Evolutionary conservation across 306 rosid species (phyloP).

Genomic region (Vigna nakashimae): DNA sequence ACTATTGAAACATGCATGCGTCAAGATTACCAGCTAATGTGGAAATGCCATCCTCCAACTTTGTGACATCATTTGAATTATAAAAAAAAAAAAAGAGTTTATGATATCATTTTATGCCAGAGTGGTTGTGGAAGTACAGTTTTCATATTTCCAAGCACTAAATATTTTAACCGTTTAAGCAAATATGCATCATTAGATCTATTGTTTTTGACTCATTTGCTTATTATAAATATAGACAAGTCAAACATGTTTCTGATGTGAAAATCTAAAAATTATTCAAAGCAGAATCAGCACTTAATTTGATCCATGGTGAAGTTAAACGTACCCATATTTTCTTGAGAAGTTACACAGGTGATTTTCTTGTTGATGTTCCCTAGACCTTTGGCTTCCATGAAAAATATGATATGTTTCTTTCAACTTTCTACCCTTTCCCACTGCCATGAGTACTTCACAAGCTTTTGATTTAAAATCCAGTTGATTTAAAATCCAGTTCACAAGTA

Average conservation of each 20-base stretch:
- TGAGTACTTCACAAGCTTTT: constrained; percentile 37
- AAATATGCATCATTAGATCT: not conserved
- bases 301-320: too few relatives aligned
- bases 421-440: constrained; percentile 16
- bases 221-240: not conserved
- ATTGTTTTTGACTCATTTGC: not conserved
- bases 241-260: not conserved
- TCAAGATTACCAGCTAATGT: not conserved
- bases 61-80: not conserved
- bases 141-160: not conserved
- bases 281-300: too few relatives aligned
- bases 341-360: constrained; percentile 2
- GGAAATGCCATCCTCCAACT: not conserved
- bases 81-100: not conserved
- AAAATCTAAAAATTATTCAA: too few relatives aligned
- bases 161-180: not conserved
- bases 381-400: constrained; percentile 33
- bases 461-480: constrained; percentile 22
- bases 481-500: constrained; percentile 22
- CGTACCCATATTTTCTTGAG: not conserved
- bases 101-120: constrained; percentile 9
- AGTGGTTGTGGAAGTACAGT: not conserved
- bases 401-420: constrained; percentile 30
- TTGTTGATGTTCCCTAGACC: constrained; percentile 5
- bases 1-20: constrained; percentile 39